Base-by-base conservation (phyloP, 495 filamentous ascomycete species). In the Penicillium atrosanguineum region DNA sequence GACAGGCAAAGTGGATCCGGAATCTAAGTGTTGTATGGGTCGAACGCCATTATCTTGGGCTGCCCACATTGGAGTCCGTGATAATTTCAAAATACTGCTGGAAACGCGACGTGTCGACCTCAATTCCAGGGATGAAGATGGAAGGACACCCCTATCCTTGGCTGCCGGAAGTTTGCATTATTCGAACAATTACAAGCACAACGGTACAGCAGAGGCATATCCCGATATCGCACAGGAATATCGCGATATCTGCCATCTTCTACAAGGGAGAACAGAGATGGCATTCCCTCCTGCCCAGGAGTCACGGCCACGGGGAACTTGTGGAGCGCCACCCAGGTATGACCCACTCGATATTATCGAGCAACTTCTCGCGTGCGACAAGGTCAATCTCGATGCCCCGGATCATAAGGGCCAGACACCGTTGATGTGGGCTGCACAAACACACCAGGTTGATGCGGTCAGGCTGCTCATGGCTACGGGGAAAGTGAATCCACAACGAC, bases 351-450 rank as follows among this genome's bases (percentile, higher is more conserved):
- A 29, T 21, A 39, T 55, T 8, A 19, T 55, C 18, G 28, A 55
- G 14, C 44, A 46, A n/a, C 45, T 55, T 12, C 45, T 54, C 18
- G 44, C 26, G 4, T 12, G 16, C 7, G 16, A 44, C 6, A 38
- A 44, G 6, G 44, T 54, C n/a, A 15, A 43, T 26, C 45, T 45
- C 20, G 44, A 54, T 48, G 37, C 45, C 0, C 45, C 12, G 25
- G 52, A 48, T 23, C 37, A 39, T 11, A 1, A 9, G 12, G 45
- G 45, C 4, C 34, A 46, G 14, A 54, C 52, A 3, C 44, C 52
- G 3, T 28, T 55, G 29, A 38, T 40, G n/a, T 36, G 34, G 11
- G 52, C 45, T 4, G 45, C 28, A n/a, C 16, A 42, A 47, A 44
- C 21, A 26, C 43, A 25, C 11, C 19, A 53, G 34, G 44, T 53